Base-by-base conservation (phyloP, 257 asterid species). In the Nemophila menziesii region DNA sequence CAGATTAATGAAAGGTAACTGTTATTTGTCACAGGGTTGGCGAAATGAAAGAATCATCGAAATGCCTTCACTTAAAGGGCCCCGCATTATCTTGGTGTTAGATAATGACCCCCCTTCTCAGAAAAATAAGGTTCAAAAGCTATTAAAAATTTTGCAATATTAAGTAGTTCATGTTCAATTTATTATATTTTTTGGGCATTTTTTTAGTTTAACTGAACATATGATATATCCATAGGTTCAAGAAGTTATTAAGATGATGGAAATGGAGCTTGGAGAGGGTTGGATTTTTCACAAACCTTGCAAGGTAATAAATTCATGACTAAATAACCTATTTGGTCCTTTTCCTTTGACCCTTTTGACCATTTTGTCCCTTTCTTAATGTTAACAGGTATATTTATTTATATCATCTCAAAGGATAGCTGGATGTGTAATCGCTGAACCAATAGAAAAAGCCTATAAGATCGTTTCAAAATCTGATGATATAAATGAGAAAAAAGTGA, bases 231-330 rank as follows among this genome's bases (percentile, higher is more conserved):
- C 48, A 36, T 71, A 87, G 93, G 76, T 87, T 57, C 73, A 55
- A 42, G 80, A 79, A 23, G 83, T 73, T 63, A 71, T 83, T 48
- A 62, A 67, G 26, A 58, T 80, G 71, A 77, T 87, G 93, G 97
- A 73, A 58, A 68, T 60, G 64, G 92, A 82, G 56, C 92, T 82
- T 59, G 93, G 97, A 29, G 95, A 77, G 39, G 92, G 89, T 22
- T 83, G 94, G 93, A 79, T 77, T 52, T 73, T 72, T 38, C 54
- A 61, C 44, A 64, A 70, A 57, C 61, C 60, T 43, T 68, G 87
- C 64, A 82, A 82, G 87, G 92, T 71, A 22, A 29, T 29, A 7
- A 29, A 7, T 29, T 2, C 12, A 13, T 7, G 12, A 29, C 1
- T 29, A 29, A 2, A 29, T n/a, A n/a, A n/a, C n/a, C n/a, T n/a